phyloP scores from a whole-genome alignment of 1,284 basidiomycete genomes.

The Rhodotorula sp. region DNA sequence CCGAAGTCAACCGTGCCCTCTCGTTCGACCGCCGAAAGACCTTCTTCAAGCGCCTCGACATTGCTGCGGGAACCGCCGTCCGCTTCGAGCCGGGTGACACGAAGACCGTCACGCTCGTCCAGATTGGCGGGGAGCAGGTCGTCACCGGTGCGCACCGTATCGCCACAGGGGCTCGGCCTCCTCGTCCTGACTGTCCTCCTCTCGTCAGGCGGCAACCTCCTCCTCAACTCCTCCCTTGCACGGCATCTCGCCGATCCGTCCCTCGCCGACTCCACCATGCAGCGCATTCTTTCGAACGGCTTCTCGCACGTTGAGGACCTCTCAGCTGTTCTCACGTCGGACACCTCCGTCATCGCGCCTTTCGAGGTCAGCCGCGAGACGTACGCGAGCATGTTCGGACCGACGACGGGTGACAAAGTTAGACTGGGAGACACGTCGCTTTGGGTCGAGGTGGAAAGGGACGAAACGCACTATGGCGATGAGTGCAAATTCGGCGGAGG shows the following conservation, averaged over 20 bases:
- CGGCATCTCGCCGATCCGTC: neutral
- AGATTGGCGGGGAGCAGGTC: conserved; percentile 68
- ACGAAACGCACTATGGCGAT: conserved; percentile 81
- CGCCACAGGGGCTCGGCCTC: neutral
- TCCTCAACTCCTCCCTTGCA: conserved; percentile 55
- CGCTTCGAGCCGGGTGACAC: conserved; percentile 92
- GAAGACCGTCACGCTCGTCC: conserved; percentile 78
- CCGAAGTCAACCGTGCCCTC: conserved; percentile 80
- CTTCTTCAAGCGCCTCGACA: conserved; percentile 84
- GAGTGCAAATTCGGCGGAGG: conserved; percentile 98
- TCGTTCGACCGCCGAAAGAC: conserved; percentile 77
- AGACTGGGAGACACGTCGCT: conserved; percentile 84
- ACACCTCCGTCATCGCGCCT: conserved; percentile 5
- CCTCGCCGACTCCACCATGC: neutral
- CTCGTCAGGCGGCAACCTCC: conserved; percentile 66
- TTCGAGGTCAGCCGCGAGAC: conserved; percentile 37
- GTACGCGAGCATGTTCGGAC: conserved; percentile 91
- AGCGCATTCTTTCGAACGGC: conserved; percentile 37
- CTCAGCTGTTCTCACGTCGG: conserved; percentile 21
- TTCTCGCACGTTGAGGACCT: conserved; percentile 49
- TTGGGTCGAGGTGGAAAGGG: conserved; percentile 90
- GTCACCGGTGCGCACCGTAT: conserved; percentile 52
- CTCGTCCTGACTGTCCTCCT: neutral
- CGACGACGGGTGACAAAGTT: conserved; percentile 85
- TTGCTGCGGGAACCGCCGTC: conserved; percentile 89